A percentile compares a stretch with the other conserved stretches of the same genome.
Evolutionary conservation across 106 monocot species (phyloP).

Genomic region (Dendrobium catenatum): DNA sequence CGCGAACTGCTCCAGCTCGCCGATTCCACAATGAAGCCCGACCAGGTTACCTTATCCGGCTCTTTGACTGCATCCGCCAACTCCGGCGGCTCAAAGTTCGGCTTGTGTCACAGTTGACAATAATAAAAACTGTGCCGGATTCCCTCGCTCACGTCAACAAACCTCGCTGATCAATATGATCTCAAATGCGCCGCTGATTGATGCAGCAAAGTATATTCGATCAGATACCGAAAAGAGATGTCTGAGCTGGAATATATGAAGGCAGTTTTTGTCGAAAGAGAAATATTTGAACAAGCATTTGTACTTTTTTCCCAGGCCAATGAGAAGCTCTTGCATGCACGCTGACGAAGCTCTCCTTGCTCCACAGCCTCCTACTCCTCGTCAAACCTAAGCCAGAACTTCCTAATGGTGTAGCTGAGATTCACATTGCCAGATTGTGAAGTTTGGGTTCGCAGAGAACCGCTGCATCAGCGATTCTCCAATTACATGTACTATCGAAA

Average conservation of each 20-base stretch:
- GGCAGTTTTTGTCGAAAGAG: conserved; percentile 5
- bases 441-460: neutral
- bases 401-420: neutral
- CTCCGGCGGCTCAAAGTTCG: conserved; percentile 40
- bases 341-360: conserved; percentile 7
- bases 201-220: conserved; percentile 46
- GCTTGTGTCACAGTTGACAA: too few species aligned
- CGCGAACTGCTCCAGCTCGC: conserved; percentile 10
- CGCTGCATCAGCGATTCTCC: neutral
- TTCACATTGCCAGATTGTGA: conserved; percentile 2
- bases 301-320: neutral
- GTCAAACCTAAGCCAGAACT: neutral
- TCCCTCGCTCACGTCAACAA: conserved; percentile 30
- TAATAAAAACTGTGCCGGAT: conserved; percentile 15
- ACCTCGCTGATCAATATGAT: conserved; percentile 59
- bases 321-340: neutral
- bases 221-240: conserved; percentile 39
- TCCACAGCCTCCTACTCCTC: neutral
- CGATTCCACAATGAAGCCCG: conserved; percentile 1
- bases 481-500: conserved; percentile 5
- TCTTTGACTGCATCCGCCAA: conserved; percentile 46
- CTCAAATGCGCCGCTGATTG: conserved; percentile 46
- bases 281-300: neutral
- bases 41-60: conserved; percentile 50
- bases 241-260: conserved; percentile 59